Conservation (phyloP, 2,329 filamentous ascomycete genomes). For the Aspergillus viridinutans region DNA sequence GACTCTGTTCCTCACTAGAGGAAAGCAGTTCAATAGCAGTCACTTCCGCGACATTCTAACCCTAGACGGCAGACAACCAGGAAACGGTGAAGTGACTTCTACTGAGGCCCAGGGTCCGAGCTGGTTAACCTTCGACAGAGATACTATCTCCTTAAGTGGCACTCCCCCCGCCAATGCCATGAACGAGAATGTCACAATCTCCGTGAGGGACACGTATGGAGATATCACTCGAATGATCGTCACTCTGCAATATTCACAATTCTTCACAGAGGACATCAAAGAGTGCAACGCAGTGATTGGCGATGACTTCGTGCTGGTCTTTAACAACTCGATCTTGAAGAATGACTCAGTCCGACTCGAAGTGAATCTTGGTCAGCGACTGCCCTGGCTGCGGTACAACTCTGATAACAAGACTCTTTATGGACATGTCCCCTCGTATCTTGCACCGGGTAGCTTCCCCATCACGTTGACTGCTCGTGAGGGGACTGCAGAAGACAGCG, state of each 20-base stretch:
- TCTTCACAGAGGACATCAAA: conserved; percentile 43
- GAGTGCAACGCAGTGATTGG: conserved; percentile 49
- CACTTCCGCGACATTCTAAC: conserved; percentile 51
- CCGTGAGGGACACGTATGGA: conserved; percentile 55
- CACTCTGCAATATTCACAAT: conserved; percentile 39
- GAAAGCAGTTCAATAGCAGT: conserved; percentile 50
- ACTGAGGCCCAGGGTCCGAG: conserved; percentile 55
- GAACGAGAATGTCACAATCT: conserved; percentile 60
- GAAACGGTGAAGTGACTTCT: conserved; percentile 48
- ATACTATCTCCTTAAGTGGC: conserved; percentile 61
- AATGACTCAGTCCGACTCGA: conserved; percentile 40
- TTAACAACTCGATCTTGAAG: conserved; percentile 43
- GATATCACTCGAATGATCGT: conserved; percentile 58
- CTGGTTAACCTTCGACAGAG: conserved; percentile 66
- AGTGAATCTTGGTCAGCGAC: conserved; percentile 39
- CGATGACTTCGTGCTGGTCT: conserved; percentile 45
- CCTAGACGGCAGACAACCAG: conserved; percentile 54
- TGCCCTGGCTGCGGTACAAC: conserved; percentile 51
- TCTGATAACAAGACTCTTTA: conserved; percentile 39
- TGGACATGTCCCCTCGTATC: conserved; percentile 46
- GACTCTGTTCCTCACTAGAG: conserved; percentile 54
- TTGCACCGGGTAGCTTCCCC: conserved; percentile 36
- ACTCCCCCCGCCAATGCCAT: conserved; percentile 57
- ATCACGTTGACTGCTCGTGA: conserved; percentile 44
- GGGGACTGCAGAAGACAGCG: conserved; percentile 37